phyloP scores from a whole-genome alignment of 1,139 yeast species.

The Blastobotrys persicus region DNA sequence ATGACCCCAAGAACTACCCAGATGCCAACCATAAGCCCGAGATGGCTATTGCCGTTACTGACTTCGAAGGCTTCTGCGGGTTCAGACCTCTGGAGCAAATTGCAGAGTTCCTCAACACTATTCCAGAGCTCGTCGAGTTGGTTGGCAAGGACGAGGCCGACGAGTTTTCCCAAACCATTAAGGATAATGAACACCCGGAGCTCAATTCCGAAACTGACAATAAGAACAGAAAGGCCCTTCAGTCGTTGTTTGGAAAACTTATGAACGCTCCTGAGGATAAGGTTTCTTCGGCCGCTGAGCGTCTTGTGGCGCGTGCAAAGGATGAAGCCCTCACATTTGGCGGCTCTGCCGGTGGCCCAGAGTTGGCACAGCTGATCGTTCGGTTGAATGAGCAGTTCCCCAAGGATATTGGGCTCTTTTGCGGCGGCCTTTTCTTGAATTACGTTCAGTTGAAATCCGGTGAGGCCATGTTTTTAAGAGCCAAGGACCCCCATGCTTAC shows the following conservation, averaged over 20 bases:
- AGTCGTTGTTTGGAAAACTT: conserved; percentile 69
- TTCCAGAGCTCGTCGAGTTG: conserved; percentile 72
- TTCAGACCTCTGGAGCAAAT: conserved; percentile 86
- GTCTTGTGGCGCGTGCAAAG: conserved; percentile 62
- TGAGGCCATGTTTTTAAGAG: conserved; percentile 94
- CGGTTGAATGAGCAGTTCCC: conserved; percentile 88
- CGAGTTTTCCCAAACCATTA: conserved; percentile 46
- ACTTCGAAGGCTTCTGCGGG: conserved; percentile 97
- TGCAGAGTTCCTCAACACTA: conserved; percentile 57
- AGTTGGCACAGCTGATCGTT: conserved; percentile 66
- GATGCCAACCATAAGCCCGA: conserved; percentile 99
- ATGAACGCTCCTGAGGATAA: conserved; percentile 69
- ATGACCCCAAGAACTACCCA: conserved; percentile 92
- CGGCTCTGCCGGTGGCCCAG: conserved; percentile 42
- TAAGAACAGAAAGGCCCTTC: conserved; percentile 62
- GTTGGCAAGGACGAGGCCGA: conserved; percentile 61
- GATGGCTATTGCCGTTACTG: conserved; percentile 96
- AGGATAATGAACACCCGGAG: conserved; percentile 47
- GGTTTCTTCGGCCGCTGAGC: conserved; percentile 55
- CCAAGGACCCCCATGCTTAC: conserved; percentile 97
- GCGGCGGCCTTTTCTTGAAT: conserved; percentile 90
- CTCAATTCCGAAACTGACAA: conserved; percentile 43
- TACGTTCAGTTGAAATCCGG: conserved; percentile 84
- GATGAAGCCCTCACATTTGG: conserved; percentile 36
- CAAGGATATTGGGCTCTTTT: conserved; percentile 87